Base-by-base conservation (phyloP, 305 asterid species). In the Fraxinus velutina region DNA sequence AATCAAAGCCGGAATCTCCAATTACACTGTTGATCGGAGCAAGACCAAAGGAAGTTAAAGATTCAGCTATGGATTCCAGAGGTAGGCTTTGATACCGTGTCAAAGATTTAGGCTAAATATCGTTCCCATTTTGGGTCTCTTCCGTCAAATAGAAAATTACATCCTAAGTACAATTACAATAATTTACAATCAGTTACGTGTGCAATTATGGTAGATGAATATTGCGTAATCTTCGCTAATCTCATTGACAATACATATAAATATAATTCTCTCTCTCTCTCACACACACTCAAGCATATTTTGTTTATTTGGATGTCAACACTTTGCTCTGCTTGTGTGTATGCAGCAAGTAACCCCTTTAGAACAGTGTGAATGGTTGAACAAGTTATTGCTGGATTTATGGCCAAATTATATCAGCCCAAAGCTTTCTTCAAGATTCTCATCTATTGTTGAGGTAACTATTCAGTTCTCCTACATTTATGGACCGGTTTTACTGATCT, bases 341-440 rank as follows among this genome's bases (percentile, higher is more conserved):
- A 29, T 17, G 34, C 93, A 96, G 98, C 89, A 92, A 36, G 86
- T 74, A 39, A 94, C 99, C 71, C 97, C 99, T 37, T 82, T 94
- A 89, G 99, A 96, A 85, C 98, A 94, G 78, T 93, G 98, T 84
- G 95, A 96, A 89, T 96, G 99, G 99, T 90, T 96, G 86, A 94
- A 96, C 90, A 94, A 93, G 88, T 91, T 94, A 77, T 73, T 93
- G 50, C 79, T 85, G 47, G 98, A 94, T 86, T 82, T 92, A 83
- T 96, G 99, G 99, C 90, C 88, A 75, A 92, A 89, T 73, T 96
- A 83, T 83, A 83, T 94, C 57, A 89, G 86, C 83, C 97, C 93
- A 33, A 94, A 91, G 89, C 98, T 96, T 80, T 96, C 98, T 44
- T 89, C 88, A 78, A 92, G 92, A 80, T 92, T 96, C 87, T 90